Evolutionary conservation across 805 yeast species (phyloP).

Genomic region (Hanseniaspora lachancei): DNA sequence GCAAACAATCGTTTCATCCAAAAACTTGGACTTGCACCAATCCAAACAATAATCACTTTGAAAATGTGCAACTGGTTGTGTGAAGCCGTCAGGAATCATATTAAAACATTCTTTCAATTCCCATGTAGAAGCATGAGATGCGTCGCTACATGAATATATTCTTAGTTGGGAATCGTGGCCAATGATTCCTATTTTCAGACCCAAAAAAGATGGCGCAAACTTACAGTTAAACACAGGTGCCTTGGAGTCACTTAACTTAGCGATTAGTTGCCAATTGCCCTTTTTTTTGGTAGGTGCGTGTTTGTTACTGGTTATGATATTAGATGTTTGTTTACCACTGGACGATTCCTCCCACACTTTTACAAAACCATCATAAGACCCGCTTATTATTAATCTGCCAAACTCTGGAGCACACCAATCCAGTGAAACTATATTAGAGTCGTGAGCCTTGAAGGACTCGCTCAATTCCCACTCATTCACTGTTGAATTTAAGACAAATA

Average conservation of each 20-base stretch:
- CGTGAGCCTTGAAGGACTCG: conserved; percentile 94
- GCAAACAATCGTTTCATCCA: conserved; percentile 67
- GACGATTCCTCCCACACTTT: conserved; percentile 75
- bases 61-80: conserved; percentile 64
- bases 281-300: conserved; percentile 63
- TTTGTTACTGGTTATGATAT: conserved; percentile 44
- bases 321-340: conserved; percentile 27
- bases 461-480: conserved; percentile 68
- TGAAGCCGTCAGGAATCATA: conserved; percentile 17
- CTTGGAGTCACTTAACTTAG: conserved; percentile 69
- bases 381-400: conserved; percentile 74
- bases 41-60: conserved; percentile 76
- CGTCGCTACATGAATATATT: conserved; percentile 78
- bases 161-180: conserved; percentile 82
- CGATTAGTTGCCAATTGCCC: conserved; percentile 48
- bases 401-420: conserved; percentile 93
- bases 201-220: conserved; percentile 76
- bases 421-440: conserved; percentile 66
- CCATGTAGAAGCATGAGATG: conserved; percentile 64
- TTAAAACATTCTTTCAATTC: conserved; percentile 43
- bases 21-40: conserved; percentile 83
- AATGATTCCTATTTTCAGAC: conserved; percentile 69
- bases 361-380: conserved; percentile 79
- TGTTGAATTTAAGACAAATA: conserved; percentile 59
- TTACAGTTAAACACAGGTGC: conserved; percentile 85